These are phyloP conservation scores for Articulospora tetracladia DNA, from an alignment of 495 filamentous ascomycete genomes.

Conservation along the genomic window DNA sequence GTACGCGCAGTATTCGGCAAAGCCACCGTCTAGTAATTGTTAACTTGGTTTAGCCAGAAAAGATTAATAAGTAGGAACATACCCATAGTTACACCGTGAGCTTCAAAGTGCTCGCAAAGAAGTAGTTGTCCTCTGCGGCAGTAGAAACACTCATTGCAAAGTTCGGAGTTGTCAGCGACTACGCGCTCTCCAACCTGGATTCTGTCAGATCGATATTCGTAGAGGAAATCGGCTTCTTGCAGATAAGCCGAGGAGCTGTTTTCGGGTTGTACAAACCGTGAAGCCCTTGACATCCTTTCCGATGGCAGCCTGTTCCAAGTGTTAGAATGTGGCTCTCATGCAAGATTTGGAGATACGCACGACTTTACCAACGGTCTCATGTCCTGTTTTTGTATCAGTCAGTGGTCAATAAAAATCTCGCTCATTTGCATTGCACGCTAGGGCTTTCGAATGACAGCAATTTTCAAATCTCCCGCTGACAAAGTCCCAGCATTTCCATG, in stretches of 20 bases:
- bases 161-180: constrained; percentile 46
- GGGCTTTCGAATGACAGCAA: too few species aligned
- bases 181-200: background rate
- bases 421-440: too few species aligned
- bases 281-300: constrained; percentile 58
- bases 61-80: background rate
- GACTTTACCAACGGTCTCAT: constrained; percentile 54
- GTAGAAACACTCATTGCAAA: constrained; percentile 71
- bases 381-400: constrained; percentile 40
- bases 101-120: constrained; percentile 57
- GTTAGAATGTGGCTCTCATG: background rate
- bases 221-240: background rate
- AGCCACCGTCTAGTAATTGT: constrained; percentile 63
- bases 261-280: constrained; percentile 53
- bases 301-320: constrained; percentile 32
- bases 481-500: too few species aligned
- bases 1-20: constrained; percentile 62
- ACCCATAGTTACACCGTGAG: constrained; percentile 20
- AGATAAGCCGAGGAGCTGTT: too few species aligned
- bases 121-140: constrained; percentile 65
- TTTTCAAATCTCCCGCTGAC: too few species aligned
- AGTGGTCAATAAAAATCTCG: too few species aligned
- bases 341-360: background rate
- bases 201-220: background rate
- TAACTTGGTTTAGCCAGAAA: constrained; percentile 44